Evolutionary conservation across 2,329 filamentous ascomycete genomes (phyloP), one percentile per base, ranked within the genome.

Genomic region (Trichophyton equinum): DNA sequence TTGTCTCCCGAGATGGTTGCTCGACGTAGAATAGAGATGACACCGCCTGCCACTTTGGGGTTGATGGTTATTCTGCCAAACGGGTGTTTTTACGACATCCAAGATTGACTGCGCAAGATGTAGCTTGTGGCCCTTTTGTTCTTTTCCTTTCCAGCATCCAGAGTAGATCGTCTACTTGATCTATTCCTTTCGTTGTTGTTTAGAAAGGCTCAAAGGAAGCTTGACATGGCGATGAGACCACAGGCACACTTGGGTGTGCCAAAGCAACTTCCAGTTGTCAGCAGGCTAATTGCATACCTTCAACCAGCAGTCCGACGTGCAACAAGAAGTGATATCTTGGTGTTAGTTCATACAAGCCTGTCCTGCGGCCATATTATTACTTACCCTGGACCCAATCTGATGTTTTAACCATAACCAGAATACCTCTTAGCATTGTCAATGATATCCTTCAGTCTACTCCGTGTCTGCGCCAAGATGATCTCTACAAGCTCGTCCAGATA

Each of bases 351-450:
- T 42, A 27, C n/a, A 5, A 36, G 9, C 11, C n/a, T 57, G 20
- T 38, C 8, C n/a, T 42, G 22, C 8, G 15, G 38, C 49, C 7
- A 13, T 25, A 30, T 30, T 30, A 30, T 30, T 53, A 15, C 27
- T 22, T 13, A 13, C 5, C 30, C 7, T 55, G 3, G n/a, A 11
- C 25, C 3, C 0, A 15, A 38, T 11, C 51, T 36, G 25, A 25
- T 42, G 18, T 9, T 4, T 18, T 47, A 30, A 6, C 8, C 18
- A 44, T 40, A 22, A 22, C 22, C 22, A 65, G 64, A 27, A 62
- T 65, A 11, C 61, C 63, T 2, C 11, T 46, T 22, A 42, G 57
- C 8, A 61, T 53, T 2, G 55, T 64, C 18, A 60, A 60, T 18
- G 11, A 15, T 27, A 59, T 65, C 56, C 58, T 58, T 11, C 55